A percentile compares a stretch with the other conserved stretches of the same genome.
Conservation (phyloP, 2,329 filamentous ascomycete species). For the Madurella fahalii region DNA sequence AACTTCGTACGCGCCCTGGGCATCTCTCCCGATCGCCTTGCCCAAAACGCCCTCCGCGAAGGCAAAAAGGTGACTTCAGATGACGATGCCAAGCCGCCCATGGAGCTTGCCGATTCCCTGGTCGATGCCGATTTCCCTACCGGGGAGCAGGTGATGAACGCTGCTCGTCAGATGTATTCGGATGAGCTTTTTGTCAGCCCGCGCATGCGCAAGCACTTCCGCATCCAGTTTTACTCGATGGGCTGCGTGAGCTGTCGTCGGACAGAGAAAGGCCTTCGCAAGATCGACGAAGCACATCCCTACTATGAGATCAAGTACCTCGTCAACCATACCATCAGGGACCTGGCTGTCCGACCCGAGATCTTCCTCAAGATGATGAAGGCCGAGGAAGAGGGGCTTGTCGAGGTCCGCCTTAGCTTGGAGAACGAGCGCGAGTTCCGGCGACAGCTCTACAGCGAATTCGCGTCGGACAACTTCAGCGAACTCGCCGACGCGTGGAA, state of each 20-base stretch:
- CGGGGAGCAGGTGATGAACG: conserved; percentile 68
- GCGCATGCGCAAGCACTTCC: conserved; percentile 81
- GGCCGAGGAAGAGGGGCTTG: conserved; percentile 87
- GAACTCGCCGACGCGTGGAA: conserved; percentile 96
- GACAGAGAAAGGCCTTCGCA: conserved; percentile 88
- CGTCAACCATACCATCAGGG: conserved; percentile 77
- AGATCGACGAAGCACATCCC: conserved; percentile 90
- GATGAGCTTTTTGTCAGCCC: conserved; percentile 88
- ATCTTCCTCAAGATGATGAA: conserved; percentile 96
- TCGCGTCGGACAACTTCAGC: conserved; percentile 92
- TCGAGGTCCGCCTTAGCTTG: conserved; percentile 78
- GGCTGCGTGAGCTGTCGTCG: conserved; percentile 82
- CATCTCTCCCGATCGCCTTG: conserved; percentile 82
- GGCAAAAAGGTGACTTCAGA: conserved; percentile 79
- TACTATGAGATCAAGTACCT: conserved; percentile 99
- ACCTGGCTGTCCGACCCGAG: conserved; percentile 79
- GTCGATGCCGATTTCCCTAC: conserved; percentile 71
- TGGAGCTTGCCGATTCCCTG: conserved; percentile 80
- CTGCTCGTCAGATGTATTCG: conserved; percentile 81
- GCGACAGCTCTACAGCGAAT: conserved; percentile 72
- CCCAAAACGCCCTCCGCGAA: conserved; percentile 76
- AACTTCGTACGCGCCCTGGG: conserved; percentile 84
- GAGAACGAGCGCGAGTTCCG: conserved; percentile 73
- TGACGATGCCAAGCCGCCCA: conserved; percentile 72
- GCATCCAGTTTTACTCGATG: conserved; percentile 76